Percentiles rank a stretch among this genome's conserved stretches.
These are phyloP conservation scores for Beauveria medogensis DNA, from an alignment of 2,329 filamentous ascomycete genomes.

Conservation along the genomic window DNA sequence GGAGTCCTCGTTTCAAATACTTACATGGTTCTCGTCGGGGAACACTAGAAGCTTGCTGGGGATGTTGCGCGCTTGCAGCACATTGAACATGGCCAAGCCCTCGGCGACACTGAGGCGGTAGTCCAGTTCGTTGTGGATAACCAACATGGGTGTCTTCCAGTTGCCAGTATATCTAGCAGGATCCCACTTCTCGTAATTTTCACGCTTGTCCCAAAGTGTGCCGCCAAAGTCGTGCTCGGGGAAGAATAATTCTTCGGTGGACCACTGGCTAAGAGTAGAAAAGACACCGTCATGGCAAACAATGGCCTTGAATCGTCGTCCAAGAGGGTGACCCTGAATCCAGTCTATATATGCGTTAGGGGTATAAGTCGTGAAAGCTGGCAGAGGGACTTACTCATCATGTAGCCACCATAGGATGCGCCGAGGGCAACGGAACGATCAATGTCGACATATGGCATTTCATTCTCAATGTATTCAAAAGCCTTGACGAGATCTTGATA, in stretches of 20 bases:
- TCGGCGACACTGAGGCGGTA: constrained; percentile 82
- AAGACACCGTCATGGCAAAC: constrained; percentile 87
- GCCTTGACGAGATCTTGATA: constrained; percentile 75
- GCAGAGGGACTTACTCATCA: constrained; percentile 51
- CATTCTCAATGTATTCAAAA: constrained; percentile 63
- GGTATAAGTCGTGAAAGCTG: background rate
- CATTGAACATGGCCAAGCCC: constrained; percentile 77
- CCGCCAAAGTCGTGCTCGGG: constrained; percentile 60
- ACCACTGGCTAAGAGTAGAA: constrained; percentile 57
- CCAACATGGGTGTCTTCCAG: constrained; percentile 81
- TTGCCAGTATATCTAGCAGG: constrained; percentile 54
- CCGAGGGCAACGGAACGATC: constrained; percentile 63
- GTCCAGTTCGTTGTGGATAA: constrained; percentile 83
- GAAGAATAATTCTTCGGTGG: constrained; percentile 64
- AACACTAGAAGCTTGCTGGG: constrained; percentile 75
- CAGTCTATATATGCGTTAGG: constrained; percentile 47
- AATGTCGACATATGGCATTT: constrained; percentile 62
- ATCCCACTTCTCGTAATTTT: constrained; percentile 62
- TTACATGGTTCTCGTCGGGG: constrained; percentile 60
- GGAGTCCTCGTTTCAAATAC: constrained; percentile 12
- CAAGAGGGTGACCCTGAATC: constrained; percentile 81
- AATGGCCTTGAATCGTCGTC: constrained; percentile 77
- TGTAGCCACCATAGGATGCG: constrained; percentile 67
- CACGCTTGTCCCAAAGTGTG: constrained; percentile 51
- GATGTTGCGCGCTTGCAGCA: constrained; percentile 66